Percentiles rank a stretch among this genome's conserved stretches.
phyloP scores from a whole-genome alignment of 768 basidiomycete species.

The Termitomyces sp. region DNA sequence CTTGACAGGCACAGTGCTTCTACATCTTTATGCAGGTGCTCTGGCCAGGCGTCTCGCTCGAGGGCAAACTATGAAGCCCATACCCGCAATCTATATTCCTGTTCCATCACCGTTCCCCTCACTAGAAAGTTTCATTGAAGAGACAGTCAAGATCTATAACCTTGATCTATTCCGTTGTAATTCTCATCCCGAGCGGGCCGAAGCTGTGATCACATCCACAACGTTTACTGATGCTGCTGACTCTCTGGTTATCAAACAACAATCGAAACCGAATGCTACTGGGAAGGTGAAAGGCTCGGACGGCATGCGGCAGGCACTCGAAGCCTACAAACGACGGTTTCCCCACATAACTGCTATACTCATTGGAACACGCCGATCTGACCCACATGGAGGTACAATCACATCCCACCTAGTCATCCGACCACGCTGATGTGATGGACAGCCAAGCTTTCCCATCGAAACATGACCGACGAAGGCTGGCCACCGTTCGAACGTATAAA shows the following conservation, averaged over 20 bases:
- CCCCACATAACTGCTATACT: slow-evolving; percentile 75
- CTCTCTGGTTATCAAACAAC: slow-evolving; percentile 16
- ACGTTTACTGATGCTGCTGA: slow-evolving; percentile 16
- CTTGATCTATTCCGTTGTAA: slow-evolving; percentile 68
- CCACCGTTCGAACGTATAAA: slow-evolving; percentile 87
- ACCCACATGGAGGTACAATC: slow-evolving; percentile 88
- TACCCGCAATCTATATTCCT: slow-evolving; percentile 81
- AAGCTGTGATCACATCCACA: slow-evolving; percentile 39
- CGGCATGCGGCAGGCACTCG: slow-evolving; percentile 76
- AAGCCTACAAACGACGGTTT: slow-evolving; percentile 61
- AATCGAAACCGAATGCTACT: slow-evolving; percentile 26
- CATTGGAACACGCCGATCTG: slow-evolving; percentile 82
- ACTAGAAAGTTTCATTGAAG: slow-evolving; percentile 79
- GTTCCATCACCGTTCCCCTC: slow-evolving; percentile 82
- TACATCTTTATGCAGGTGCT: slow-evolving; percentile 81
- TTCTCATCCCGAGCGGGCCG: slow-evolving; percentile 38
- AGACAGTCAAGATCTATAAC: slow-evolving; percentile 55
- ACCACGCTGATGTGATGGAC: not conserved
- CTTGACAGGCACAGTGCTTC: slow-evolving; percentile 80
- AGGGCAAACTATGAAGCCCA: slow-evolving; percentile 34
- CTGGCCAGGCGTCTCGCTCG: slow-evolving; percentile 41
- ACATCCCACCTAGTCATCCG: not conserved
- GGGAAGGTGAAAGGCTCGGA: slow-evolving; percentile 56
- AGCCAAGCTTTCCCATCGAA: slow-evolving; percentile 70
- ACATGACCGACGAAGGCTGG: slow-evolving; percentile 88